A percentile compares a stretch with the other conserved stretches of the same genome.
Conservation (phyloP, 257 asterid genomes). For the Orobanche coerulescens region DNA sequence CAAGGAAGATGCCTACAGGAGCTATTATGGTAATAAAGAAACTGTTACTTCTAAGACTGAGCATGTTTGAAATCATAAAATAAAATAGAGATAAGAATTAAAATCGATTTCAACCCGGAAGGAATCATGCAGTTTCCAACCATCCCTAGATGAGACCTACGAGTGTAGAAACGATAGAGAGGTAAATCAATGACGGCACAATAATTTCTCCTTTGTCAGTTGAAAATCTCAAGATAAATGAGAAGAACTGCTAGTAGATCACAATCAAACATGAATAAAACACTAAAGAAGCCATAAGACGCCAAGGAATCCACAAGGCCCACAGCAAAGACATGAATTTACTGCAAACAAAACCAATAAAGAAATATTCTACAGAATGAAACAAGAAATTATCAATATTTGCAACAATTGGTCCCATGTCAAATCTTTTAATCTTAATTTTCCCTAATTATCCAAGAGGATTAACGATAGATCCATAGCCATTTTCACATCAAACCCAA, state of each 20-base stretch:
- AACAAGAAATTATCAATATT: conserved; percentile 4
- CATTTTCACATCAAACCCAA: conserved; percentile 19
- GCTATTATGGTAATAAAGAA: not conserved
- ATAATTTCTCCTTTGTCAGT: not conserved
- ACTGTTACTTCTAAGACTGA: not conserved
- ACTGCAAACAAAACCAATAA: conserved; percentile 1
- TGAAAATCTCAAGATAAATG: conserved; percentile 2
- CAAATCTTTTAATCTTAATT: not conserved
- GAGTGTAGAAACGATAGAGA: not conserved
- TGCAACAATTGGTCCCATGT: conserved; percentile 13
- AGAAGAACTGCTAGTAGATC: conserved; percentile 10
- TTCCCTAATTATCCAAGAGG: not conserved
- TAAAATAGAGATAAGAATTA: not conserved
- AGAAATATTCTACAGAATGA: conserved; percentile 11
- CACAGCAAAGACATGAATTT: not conserved
- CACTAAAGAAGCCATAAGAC: not conserved
- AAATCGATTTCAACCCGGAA: no score
- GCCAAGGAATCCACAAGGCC: not conserved
- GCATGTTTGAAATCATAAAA: not conserved
- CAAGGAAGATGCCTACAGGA: conserved; percentile 5
- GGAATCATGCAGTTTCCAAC: not conserved
- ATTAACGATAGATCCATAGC: conserved; percentile 7
- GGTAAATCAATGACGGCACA: not conserved
- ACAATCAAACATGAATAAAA: not conserved
- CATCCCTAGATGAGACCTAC: not conserved